Evolutionary conservation across 345 rosid species (phyloP).

Genomic region (Aurinia saxatilis): DNA sequence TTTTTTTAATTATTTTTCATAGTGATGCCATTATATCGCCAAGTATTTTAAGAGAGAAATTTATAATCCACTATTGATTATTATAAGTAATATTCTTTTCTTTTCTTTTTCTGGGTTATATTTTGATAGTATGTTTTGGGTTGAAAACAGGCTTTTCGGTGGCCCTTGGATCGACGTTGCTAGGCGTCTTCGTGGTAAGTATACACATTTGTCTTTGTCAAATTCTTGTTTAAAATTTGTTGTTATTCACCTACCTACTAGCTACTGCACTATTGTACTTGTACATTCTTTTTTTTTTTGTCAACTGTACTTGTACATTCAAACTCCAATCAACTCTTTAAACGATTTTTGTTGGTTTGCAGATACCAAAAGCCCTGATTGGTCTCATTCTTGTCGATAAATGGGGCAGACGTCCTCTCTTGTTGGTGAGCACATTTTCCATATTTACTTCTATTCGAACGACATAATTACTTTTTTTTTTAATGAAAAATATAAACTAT

Average conservation of each 20-base stretch:
- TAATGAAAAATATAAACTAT: not conserved
- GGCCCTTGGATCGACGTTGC: conserved; percentile 25
- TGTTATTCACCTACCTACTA: too few species aligned
- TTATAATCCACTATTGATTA: too few species aligned
- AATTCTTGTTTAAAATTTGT: not conserved
- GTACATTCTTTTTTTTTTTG: not conserved
- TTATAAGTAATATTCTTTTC: too few species aligned
- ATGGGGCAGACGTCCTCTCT: conserved; percentile 47
- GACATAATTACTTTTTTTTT: not conserved
- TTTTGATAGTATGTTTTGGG: too few species aligned
- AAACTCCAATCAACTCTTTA: not conserved
- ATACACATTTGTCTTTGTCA: not conserved
- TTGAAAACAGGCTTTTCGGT: conserved; percentile 32
- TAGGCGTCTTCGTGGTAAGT: conserved; percentile 33
- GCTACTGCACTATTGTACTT: too few species aligned
- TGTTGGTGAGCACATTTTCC: conserved; percentile 27
- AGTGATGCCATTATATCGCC: too few species aligned
- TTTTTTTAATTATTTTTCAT: too few species aligned
- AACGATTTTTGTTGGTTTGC: not conserved
- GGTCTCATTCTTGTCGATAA: conserved; percentile 35
- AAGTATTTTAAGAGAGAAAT: too few species aligned
- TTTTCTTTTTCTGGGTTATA: too few species aligned
- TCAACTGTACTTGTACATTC: too few species aligned
- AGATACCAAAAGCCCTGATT: conserved; percentile 27
- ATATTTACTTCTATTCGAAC: not conserved